Evolutionary conservation across 2,329 filamentous ascomycete species (phyloP).

Genomic region (Trichoderma sp.): DNA sequence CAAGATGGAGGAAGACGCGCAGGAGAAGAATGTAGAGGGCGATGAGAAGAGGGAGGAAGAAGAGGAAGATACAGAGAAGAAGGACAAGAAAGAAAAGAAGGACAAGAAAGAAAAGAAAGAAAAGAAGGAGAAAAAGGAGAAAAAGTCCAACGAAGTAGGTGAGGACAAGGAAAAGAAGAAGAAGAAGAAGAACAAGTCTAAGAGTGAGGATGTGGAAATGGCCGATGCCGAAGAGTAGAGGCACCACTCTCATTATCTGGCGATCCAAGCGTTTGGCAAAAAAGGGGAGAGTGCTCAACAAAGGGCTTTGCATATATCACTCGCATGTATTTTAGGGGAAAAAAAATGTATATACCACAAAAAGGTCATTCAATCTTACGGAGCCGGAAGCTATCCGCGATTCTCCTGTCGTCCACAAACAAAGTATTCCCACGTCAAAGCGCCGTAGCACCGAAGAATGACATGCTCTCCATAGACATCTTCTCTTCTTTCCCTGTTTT

Average conservation of each 20-base stretch:
- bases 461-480: too few relatives aligned
- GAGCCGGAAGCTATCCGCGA: background rate
- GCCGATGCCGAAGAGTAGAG: constrained; percentile 10
- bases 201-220: constrained; percentile 14
- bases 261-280: background rate
- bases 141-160: constrained; percentile 12
- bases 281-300: background rate
- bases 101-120: constrained; percentile 9
- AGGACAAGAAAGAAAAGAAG: background rate
- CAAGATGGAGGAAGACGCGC: background rate
- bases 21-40: background rate
- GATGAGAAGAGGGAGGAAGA: background rate
- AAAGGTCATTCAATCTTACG: background rate
- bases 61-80: background rate
- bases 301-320: background rate
- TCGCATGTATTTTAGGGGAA: background rate
- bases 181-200: constrained; percentile 20
- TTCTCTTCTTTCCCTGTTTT: background rate
- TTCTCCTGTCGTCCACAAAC: background rate
- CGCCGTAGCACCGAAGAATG: too few relatives aligned
- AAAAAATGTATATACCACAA: background rate
- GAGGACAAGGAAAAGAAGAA: constrained; percentile 24
- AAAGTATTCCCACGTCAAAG: background rate
- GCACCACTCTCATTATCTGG: background rate
- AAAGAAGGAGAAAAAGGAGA: background rate